Evolutionary conservation across 176 grass and related monocot species (phyloP).

Genomic region (Oryza longistaminata): DNA sequence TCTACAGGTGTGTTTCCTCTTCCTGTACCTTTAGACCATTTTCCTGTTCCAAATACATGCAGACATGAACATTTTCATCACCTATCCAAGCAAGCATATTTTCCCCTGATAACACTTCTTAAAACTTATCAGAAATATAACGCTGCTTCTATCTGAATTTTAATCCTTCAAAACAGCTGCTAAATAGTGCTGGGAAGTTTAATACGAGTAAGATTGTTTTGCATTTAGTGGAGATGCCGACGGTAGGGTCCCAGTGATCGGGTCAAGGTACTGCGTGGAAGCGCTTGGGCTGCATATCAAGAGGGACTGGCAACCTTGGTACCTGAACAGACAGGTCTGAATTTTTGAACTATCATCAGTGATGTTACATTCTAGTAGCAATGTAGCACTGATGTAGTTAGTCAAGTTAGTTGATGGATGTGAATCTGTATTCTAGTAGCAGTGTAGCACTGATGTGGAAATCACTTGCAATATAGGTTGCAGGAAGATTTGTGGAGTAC

Average conservation of each 20-base stretch:
- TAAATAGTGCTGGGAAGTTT: background rate
- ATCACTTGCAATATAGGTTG: slow-evolving; percentile 50
- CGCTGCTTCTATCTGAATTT: background rate
- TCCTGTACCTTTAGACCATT: background rate
- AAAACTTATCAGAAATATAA: slow-evolving; percentile 5
- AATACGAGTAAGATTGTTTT: background rate
- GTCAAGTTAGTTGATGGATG: background rate
- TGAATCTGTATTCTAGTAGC: background rate
- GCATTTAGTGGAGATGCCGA: slow-evolving; percentile 74
- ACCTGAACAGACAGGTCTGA: slow-evolving; percentile 69
- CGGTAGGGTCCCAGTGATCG: slow-evolving; percentile 89
- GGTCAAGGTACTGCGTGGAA: slow-evolving; percentile 87
- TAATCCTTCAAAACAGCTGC: slow-evolving; percentile 2
- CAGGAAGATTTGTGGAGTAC: slow-evolving; percentile 86
- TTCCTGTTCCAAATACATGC: background rate
- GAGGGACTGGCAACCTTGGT: slow-evolving; percentile 75
- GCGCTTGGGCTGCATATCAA: slow-evolving; percentile 67
- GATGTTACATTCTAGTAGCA: background rate
- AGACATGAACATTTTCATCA: background rate
- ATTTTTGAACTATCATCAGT: slow-evolving; percentile 17
- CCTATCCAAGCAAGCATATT: background rate
- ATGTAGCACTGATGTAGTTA: background rate
- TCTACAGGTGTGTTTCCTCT: slow-evolving; percentile 72
- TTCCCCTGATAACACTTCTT: background rate
- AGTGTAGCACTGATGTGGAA: background rate